These are phyloP conservation scores for Alternaria ventricosa DNA, from an alignment of 2,329 filamentous ascomycete genomes.

Conservation along the genomic window DNA sequence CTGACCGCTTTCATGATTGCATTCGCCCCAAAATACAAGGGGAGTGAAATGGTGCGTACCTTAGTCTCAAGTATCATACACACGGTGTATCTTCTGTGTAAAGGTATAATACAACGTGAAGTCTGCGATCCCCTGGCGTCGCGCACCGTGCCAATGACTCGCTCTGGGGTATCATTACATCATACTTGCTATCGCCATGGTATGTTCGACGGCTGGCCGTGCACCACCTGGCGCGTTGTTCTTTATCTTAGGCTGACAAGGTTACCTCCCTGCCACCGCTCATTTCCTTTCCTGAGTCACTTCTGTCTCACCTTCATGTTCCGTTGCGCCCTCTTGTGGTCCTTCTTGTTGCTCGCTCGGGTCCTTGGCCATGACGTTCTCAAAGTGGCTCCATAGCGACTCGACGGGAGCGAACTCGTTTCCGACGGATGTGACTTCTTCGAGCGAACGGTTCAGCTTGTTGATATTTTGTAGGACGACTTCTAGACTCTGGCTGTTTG, in stretches of 20 bases:
- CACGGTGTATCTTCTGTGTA: background rate
- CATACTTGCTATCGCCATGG: background rate
- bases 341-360: constrained; percentile 46
- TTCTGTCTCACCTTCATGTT: constrained; percentile 30
- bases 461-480: constrained; percentile 96
- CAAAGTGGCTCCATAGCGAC: constrained; percentile 95
- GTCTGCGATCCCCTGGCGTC: background rate
- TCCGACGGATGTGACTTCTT: constrained; percentile 90
- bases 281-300: constrained; percentile 29
- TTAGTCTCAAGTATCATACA: background rate
- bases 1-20: background rate
- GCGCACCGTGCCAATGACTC: background rate
- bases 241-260: background rate
- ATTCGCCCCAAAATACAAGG: background rate
- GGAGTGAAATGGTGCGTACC: background rate
- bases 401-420: constrained; percentile 98
- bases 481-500: constrained; percentile 67
- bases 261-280: background rate
- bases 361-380: constrained; percentile 88
- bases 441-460: constrained; percentile 88
- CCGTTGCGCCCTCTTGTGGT: constrained; percentile 31
- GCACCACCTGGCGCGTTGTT: background rate
- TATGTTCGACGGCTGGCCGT: constrained; percentile 3
- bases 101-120: background rate
- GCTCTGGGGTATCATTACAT: constrained; percentile 20